phyloP scores from a whole-genome alignment of 2,329 filamentous ascomycete species.

The Gremmenia infestans region DNA sequence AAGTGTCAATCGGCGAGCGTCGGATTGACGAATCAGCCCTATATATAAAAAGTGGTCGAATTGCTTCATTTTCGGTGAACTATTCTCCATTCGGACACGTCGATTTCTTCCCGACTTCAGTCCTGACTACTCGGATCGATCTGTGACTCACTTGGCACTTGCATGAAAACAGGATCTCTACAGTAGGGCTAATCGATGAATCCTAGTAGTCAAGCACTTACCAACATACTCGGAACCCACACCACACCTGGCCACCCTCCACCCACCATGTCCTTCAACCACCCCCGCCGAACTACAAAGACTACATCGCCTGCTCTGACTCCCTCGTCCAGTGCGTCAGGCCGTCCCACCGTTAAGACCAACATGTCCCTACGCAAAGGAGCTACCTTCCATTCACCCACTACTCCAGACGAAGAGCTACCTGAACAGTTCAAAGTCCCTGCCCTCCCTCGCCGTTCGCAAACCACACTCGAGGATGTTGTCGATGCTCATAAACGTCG shows the following conservation, averaged over 20 bases:
- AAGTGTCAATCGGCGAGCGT: conserved; percentile 8
- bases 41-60: conserved; percentile 18
- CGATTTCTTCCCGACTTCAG: conserved; percentile 11
- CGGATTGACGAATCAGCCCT: conserved; percentile 26
- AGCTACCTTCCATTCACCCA: conserved; percentile 53
- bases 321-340: conserved; percentile 38
- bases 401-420: conserved; percentile 35
- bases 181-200: conserved; percentile 21
- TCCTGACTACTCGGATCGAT: conserved; percentile 14
- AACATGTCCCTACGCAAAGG: conserved; percentile 63
- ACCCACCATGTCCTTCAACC: conserved; percentile 29
- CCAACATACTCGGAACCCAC: conserved; percentile 11
- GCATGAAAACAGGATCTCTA: conserved; percentile 22
- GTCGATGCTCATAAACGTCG: conserved; percentile 65
- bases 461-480: conserved; percentile 67
- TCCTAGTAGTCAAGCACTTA: conserved; percentile 20
- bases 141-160: conserved; percentile 26
- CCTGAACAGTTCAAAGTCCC: conserved; percentile 36
- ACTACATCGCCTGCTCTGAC: conserved; percentile 38
- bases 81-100: conserved; percentile 17
- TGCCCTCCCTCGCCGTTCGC: conserved; percentile 57
- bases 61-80: conserved; percentile 15
- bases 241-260: conserved; percentile 19
- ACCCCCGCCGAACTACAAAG: conserved; percentile 34
- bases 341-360: conserved; percentile 46